Conservation (phyloP, 2,329 filamentous ascomycete genomes). For the Arachnopeziza araneosa region DNA sequence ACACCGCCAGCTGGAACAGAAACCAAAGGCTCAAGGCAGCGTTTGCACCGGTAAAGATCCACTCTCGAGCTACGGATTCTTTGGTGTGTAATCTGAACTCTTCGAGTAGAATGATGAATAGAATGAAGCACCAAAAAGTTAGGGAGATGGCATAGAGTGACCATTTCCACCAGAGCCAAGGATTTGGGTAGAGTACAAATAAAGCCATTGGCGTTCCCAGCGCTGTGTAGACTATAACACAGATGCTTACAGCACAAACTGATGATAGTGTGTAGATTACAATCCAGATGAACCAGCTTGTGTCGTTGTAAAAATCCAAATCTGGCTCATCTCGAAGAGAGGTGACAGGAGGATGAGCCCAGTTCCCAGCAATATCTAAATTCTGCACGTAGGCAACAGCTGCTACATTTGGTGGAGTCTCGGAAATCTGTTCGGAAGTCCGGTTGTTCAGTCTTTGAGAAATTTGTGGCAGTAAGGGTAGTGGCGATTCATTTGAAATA, state of each 20-base stretch:
- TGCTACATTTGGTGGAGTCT: too few species aligned
- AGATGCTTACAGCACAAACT: neutral
- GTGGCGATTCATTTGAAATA: too few species aligned
- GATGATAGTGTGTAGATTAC: neutral
- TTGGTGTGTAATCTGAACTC: neutral
- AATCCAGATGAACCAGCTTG: neutral
- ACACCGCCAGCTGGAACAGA: neutral
- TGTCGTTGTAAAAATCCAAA: neutral
- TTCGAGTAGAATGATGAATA: neutral
- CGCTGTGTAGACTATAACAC: neutral
- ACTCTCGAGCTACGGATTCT: neutral
- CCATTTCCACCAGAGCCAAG: neutral
- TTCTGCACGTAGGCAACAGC: too few species aligned
- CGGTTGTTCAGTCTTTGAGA: too few species aligned
- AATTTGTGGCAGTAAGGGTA: too few species aligned
- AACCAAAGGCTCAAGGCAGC: neutral
- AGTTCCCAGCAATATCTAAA: too few species aligned
- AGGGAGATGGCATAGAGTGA: neutral
- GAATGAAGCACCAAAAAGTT: neutral
- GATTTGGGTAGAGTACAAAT: neutral
- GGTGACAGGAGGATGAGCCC: neutral
- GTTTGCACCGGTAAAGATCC: neutral
- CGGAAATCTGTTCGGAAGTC: too few species aligned
- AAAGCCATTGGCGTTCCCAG: neutral
- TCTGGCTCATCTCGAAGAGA: neutral